Base-by-base conservation (phyloP, 345 rosid species). In the Gossypioides kirkii region DNA sequence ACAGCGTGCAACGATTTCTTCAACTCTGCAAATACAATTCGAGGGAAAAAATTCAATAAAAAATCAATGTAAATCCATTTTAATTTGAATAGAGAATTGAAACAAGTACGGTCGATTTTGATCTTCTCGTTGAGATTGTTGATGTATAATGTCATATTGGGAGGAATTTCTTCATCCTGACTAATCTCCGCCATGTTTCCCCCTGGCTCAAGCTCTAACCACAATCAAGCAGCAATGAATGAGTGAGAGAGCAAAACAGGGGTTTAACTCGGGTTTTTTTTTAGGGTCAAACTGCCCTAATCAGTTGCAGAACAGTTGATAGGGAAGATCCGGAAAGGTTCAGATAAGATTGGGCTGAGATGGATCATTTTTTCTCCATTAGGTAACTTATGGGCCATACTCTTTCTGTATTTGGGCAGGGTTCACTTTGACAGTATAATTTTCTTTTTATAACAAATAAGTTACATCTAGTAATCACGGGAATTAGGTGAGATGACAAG, bases 61-160 rank as follows among this genome's bases (percentile, higher is more conserved):
- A 12, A 6, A 28, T 0, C 52, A 20, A 18, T 3, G 50, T 20
- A 71, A 26, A 17, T 3, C 50, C 17, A 46, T 36, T 14, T 53
- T 53, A 2, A 11, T 23, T 11, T 28, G 60, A 26, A 0, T 23
- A 49, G 25, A 38, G 38, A 49, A 13, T n/a, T 22, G 32, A 62
- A 17, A 3, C 8, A 8, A 54, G 41, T 70, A 95, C 99, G 88
- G 65, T 96, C 98, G 69, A 90, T 81, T 83, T 93, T 96, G 78
- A 88, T 88, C 81, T 93, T 96, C 82, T 96, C 97, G 86, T 96
- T 96, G 84, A 93, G 97, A 69, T 91, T 96, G 85, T 96, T 96
- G 85, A 93, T 90, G 87, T 93, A 93, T 42, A 96, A 86, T n/a
- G 99, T 93, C 85, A 81, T 83, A 83, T 93, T 93, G 0, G 83